Base-by-base conservation (phyloP, 805 yeast genomes). In the Nakazawaea laoshanensis region DNA sequence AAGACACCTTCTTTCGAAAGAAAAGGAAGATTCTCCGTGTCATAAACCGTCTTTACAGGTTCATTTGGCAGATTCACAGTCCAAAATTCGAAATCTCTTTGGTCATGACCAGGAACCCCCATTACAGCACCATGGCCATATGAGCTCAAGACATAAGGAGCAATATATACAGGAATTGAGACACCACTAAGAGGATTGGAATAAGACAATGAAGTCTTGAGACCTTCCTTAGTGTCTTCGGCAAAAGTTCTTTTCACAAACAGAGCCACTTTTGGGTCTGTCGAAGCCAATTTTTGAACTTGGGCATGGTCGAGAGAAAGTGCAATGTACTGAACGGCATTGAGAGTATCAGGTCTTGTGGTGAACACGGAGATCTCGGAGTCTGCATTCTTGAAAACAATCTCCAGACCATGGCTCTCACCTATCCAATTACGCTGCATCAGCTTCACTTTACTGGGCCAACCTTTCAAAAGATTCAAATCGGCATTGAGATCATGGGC, bases 391-490 rank as follows among this genome's bases (percentile, higher is more conserved):
- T 47, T 42, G 44, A 89, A 86, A 3, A 37, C 47, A 8, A 92
- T 59, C 25, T 80, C 80, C 0, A 86, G 79, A 16, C 97, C 97
- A 15, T 65, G 59, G 3, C 95, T 83, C 45, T 75, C 74, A 1
- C 96, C 97, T 33, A 92, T 86, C 98, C 98, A 92, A 54, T 92
- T 76, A 33, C 58, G 68, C 56, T 92, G 98, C 97, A 89, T 88
- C 4, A 76, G 60, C 50, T 78, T 83, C 12, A 92, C 97, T 46
- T 82, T 79, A 3, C 68, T 66, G 1, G 98, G 98, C 98, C 98
- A 92, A 5, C 76, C 59, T 2, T 66, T 56, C 29, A 92, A 65
- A 2, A 53, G 33, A 0, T 64, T 61, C 38, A 92, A 54, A 53
- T 92, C 97, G 8, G 61, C 52, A 37, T 72, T 68, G 35, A 92